phyloP scores from a whole-genome alignment of 139 green algal species.

The Gonium pectorale region DNA sequence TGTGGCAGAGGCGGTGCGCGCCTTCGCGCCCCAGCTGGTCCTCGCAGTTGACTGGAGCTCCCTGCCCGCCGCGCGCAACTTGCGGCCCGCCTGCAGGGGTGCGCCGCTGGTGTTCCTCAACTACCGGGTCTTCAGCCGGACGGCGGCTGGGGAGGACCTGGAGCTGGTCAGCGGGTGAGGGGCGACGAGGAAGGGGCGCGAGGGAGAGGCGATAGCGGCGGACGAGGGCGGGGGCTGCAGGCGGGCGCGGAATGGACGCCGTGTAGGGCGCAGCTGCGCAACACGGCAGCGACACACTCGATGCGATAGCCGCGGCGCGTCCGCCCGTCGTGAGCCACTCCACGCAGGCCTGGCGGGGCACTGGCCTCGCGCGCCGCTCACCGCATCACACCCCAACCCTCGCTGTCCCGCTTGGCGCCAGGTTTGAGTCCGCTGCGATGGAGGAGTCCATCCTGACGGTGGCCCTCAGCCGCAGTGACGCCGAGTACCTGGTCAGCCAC shows the following conservation, averaged over 20 bases:
- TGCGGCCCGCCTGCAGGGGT: slow-evolving; percentile 64
- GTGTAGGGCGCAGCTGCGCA: too few species aligned
- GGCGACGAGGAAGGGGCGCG: too few species aligned
- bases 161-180: slow-evolving; percentile 48
- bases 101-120: slow-evolving; percentile 60
- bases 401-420: too few species aligned
- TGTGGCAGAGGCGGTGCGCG: slow-evolving; percentile 36
- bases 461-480: slow-evolving; percentile 69
- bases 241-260: too few species aligned
- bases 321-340: too few species aligned
- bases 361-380: too few species aligned
- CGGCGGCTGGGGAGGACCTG: slow-evolving; percentile 38
- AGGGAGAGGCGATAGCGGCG: too few species aligned
- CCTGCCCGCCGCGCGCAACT: slow-evolving; percentile 48
- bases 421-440: slow-evolving; percentile 58
- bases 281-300: too few species aligned
- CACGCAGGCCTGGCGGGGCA: too few species aligned
- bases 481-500: slow-evolving; percentile 53
- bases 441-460: slow-evolving; percentile 37
- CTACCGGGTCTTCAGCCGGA: slow-evolving; percentile 66
- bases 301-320: too few species aligned
- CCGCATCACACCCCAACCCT: too few species aligned
- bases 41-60: slow-evolving; percentile 79
- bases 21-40: slow-evolving; percentile 60
- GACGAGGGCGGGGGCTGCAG: too few species aligned